A percentile compares a stretch with the other conserved stretches of the same genome.
These are phyloP conservation scores for Parascedosporium putredinis DNA, from an alignment of 2,329 filamentous ascomycete species.

Conservation along the genomic window DNA sequence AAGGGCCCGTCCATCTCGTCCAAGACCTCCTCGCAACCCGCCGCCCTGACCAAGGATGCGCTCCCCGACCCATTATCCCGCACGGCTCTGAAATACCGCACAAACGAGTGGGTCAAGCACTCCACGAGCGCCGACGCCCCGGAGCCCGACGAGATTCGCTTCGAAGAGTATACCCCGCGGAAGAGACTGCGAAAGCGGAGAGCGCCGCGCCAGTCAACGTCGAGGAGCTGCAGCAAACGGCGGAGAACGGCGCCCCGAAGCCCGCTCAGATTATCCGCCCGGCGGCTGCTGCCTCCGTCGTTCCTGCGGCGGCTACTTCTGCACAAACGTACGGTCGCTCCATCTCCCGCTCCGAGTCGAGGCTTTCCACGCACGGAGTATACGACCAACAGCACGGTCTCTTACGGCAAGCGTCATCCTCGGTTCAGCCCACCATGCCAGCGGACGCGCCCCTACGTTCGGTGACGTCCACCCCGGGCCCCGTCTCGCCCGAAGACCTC, in stretches of 20 bases:
- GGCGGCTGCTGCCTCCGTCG: background rate
- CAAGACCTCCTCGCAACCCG: conserved; percentile 29
- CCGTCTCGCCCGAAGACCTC: background rate
- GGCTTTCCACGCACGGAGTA: background rate
- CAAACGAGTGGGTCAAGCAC: conserved; percentile 95
- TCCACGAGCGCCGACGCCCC: conserved; percentile 67
- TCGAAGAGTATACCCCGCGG: conserved; percentile 27
- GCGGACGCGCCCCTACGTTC: conserved; percentile 24
- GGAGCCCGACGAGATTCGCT: conserved; percentile 48
- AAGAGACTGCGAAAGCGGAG: conserved; percentile 26
- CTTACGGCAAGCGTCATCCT: background rate
- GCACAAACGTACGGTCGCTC: background rate
- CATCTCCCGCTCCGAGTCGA: background rate
- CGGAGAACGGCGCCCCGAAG: conserved; percentile 36
- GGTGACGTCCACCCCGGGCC: background rate
- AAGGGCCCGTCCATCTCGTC: conserved; percentile 29
- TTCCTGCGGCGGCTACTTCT: too few species aligned
- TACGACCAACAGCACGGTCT: background rate
- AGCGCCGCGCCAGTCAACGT: conserved; percentile 51
- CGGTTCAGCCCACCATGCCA: conserved; percentile 23
- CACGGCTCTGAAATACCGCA: conserved; percentile 73
- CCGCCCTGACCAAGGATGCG: conserved; percentile 45
- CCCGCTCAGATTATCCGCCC: conserved; percentile 15
- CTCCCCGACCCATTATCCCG: conserved; percentile 65
- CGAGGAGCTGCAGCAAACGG: conserved; percentile 54